These are phyloP conservation scores for Solanum appendiculatum DNA, from an alignment of 257 asterid species.

Conservation along the genomic window DNA sequence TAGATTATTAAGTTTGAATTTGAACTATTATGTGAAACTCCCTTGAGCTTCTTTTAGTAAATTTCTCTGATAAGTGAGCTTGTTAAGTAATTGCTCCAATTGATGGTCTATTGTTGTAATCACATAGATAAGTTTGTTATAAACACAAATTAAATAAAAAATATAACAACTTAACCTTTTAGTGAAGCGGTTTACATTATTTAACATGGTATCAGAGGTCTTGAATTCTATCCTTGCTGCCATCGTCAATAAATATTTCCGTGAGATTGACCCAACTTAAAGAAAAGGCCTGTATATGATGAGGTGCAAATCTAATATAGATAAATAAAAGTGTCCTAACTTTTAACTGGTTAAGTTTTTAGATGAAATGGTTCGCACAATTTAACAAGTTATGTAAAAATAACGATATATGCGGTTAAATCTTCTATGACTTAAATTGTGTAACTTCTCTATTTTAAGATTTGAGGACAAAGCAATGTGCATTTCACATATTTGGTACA, in stretches of 20 bases:
- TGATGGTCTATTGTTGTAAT: background rate
- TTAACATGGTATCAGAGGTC: background rate
- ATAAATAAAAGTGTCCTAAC: background rate
- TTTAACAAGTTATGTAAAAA: background rate
- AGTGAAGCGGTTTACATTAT: background rate
- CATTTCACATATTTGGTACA: background rate
- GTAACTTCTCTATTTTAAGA: background rate
- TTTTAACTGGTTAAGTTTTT: background rate
- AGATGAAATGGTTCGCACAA: background rate
- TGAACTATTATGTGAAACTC: background rate
- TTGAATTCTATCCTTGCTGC: background rate
- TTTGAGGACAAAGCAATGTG: background rate
- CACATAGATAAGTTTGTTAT: background rate
- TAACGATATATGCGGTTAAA: background rate
- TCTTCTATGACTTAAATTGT: background rate
- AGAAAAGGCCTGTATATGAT: background rate
- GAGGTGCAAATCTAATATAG: background rate
- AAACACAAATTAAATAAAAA: background rate
- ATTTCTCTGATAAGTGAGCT: background rate
- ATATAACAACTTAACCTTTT: background rate
- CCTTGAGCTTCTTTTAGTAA: background rate
- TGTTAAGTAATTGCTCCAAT: background rate
- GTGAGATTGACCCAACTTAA: background rate
- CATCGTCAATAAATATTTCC: background rate
- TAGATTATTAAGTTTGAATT: background rate